phyloP scores from a whole-genome alignment of 352 stramenopile genomes.

The Pythium chondricola region DNA sequence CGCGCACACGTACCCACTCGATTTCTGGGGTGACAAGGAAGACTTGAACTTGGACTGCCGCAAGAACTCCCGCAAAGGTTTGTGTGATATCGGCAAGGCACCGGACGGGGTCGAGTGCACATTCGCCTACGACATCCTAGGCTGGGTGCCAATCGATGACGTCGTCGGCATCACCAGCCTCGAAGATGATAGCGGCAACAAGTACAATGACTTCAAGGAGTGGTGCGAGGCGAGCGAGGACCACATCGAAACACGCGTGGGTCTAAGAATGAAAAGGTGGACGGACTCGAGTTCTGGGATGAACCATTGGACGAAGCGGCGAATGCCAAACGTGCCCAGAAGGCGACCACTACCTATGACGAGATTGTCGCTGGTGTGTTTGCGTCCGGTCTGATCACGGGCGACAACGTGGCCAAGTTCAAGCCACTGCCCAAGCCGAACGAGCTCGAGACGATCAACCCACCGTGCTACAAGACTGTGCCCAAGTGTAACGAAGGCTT shows the following conservation, averaged over 20 bases:
- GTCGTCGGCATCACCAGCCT: constrained; percentile 59
- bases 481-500: constrained; percentile 34
- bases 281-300: constrained; percentile 57
- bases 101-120: constrained; percentile 55
- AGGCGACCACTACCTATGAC: constrained; percentile 45
- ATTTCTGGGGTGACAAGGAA: constrained; percentile 38
- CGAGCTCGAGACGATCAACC: constrained; percentile 49
- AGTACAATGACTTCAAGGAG: constrained; percentile 60
- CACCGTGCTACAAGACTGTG: constrained; percentile 67
- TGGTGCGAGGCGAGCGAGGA: constrained; percentile 56
- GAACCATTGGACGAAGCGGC: constrained; percentile 45
- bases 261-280: constrained; percentile 23
- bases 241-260: constrained; percentile 49
- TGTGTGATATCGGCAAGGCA: constrained; percentile 39
- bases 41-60: constrained; percentile 32
- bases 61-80: constrained; percentile 25
- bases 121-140: constrained; percentile 58
- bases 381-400: constrained; percentile 40
- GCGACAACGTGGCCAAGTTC: constrained; percentile 29
- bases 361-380: constrained; percentile 21
- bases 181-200: constrained; percentile 21
- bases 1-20: constrained; percentile 55
- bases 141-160: constrained; percentile 57
- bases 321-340: constrained; percentile 43
- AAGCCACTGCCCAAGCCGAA: constrained; percentile 36